Conservation (phyloP, 2,329 filamentous ascomycete species). For the Aureobasidium sp. region DNA sequence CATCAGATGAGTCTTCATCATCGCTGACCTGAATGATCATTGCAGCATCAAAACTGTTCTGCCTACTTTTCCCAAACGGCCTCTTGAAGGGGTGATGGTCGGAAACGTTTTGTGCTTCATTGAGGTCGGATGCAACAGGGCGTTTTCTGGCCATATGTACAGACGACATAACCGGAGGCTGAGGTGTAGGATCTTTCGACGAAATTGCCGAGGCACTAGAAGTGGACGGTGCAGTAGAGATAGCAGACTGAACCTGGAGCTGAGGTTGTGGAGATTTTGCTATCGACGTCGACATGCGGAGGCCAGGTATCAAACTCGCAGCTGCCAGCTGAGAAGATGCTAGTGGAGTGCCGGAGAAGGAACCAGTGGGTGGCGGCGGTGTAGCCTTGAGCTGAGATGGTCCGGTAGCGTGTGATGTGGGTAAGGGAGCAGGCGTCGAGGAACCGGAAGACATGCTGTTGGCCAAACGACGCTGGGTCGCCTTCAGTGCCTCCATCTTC, state of each 20-base stretch:
- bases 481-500: conserved; percentile 66
- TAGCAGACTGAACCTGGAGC: not conserved
- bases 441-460: not conserved
- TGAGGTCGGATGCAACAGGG: conserved; percentile 43
- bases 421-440: not conserved
- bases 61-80: conserved; percentile 50
- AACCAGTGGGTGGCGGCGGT: no score
- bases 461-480: conserved; percentile 14
- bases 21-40: conserved; percentile 75
- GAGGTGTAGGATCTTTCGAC: not conserved
- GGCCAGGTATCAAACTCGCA: not conserved
- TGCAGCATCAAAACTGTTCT: conserved; percentile 42
- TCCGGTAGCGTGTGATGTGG: not conserved
- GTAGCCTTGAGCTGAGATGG: not conserved
- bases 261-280: not conserved
- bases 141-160: conserved; percentile 37
- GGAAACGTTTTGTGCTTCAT: not conserved
- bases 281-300: not conserved
- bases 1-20: conserved; percentile 28
- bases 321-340: not conserved
- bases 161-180: not conserved
- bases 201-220: not conserved
- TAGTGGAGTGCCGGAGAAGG: not conserved
- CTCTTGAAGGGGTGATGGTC: conserved; percentile 42
- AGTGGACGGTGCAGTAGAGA: not conserved